Conservation (phyloP, 164 flowering plant species). For the Dillenia turbinata region DNA sequence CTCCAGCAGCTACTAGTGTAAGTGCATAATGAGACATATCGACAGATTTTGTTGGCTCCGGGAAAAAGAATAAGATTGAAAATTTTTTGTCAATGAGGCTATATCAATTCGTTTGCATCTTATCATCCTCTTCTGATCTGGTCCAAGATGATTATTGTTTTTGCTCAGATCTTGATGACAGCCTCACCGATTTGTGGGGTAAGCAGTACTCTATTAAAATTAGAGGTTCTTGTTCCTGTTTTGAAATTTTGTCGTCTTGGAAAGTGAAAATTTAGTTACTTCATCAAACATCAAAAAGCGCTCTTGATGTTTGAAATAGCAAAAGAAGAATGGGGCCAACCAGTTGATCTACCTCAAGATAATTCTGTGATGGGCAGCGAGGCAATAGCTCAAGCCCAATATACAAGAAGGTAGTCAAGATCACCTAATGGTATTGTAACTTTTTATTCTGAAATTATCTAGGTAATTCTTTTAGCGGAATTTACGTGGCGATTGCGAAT, state of each 20-base stretch:
- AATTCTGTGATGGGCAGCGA: not conserved
- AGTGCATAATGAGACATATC: conserved; percentile 15
- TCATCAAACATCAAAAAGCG: conserved; percentile 3
- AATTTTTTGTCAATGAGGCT: not conserved
- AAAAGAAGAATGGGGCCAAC: conserved; percentile 16
- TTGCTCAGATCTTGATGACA: conserved; percentile 39
- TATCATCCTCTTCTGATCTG: conserved; percentile 27
- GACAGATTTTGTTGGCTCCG: not conserved
- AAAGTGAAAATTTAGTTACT: too few species aligned
- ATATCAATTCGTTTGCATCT: not conserved
- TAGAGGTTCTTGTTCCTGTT: too few species aligned
- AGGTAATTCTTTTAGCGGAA: too few species aligned
- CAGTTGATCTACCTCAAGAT: conserved; percentile 7
- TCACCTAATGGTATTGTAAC: too few species aligned
- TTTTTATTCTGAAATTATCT: too few species aligned
- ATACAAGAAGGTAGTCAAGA: not conserved
- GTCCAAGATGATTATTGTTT: conserved; percentile 70
- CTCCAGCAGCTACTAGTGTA: conserved; percentile 43
- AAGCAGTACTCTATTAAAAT: not conserved
- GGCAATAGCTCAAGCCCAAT: not conserved
- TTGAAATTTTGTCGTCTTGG: not conserved
- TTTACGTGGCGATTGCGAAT: too few species aligned
- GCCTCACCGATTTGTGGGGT: conserved; percentile 60
- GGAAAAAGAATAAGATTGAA: too few species aligned
- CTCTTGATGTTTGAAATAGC: conserved; percentile 3